Evolutionary conservation across 352 stramenopile genomes (phyloP).

Genomic region (Phytophthora macrochlamydospora): DNA sequence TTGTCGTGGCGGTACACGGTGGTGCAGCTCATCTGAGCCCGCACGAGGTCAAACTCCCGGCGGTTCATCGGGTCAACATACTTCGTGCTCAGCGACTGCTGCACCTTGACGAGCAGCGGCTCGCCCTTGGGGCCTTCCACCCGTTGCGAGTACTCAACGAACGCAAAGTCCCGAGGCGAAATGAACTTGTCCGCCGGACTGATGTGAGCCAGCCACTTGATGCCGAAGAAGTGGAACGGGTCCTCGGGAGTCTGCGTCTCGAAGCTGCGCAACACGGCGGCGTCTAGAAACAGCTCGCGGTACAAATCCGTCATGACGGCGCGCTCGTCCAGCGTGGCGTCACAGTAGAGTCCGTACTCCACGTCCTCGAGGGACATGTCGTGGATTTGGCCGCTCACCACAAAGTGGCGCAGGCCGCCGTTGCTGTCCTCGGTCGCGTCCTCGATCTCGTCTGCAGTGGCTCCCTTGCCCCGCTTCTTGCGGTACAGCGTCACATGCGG

Average conservation of each 20-base stretch:
- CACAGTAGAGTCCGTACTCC: conserved; percentile 57
- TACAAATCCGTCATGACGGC: conserved; percentile 55
- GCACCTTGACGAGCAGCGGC: conserved; percentile 49
- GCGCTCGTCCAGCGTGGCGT: conserved; percentile 50
- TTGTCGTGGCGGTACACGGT: conserved; percentile 54
- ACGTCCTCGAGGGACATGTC: conserved; percentile 55
- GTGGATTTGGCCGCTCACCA: conserved; percentile 52
- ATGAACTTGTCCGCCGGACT: conserved; percentile 55
- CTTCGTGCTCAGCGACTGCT: conserved; percentile 37
- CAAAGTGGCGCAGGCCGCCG: conserved; percentile 41
- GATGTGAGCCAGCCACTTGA: conserved; percentile 55
- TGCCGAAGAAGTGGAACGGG: conserved; percentile 55
- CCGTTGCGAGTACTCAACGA: conserved; percentile 48
- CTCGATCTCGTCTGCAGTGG: conserved; percentile 17
- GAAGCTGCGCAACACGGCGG: conserved; percentile 43
- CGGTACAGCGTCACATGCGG: conserved; percentile 64
- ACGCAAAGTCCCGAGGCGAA: conserved; percentile 53
- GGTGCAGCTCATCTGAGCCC: conserved; percentile 44
- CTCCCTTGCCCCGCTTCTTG: conserved; percentile 37
- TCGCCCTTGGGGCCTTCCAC: conserved; percentile 40
- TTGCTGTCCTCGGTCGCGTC: conserved; percentile 18
- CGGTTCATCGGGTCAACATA: conserved; percentile 44
- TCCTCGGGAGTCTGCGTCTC: conserved; percentile 42
- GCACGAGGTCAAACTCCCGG: conserved; percentile 53
- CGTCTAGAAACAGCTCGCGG: conserved; percentile 47